Conservation (phyloP, 768 basidiomycete genomes). For the Pisolithus albus region DNA sequence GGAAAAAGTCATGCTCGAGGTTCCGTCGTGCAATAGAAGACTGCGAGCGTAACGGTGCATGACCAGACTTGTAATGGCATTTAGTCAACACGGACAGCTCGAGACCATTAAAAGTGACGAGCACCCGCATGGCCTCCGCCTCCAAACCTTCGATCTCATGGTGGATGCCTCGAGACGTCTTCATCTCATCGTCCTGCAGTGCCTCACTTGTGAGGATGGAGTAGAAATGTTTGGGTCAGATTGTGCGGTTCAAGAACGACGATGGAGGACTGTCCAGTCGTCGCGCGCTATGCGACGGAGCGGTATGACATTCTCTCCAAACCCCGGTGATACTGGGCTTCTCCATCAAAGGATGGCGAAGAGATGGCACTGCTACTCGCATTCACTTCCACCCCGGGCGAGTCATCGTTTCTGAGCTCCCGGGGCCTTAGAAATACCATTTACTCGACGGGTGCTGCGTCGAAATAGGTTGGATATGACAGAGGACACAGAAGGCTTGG, state of each 20-base stretch:
- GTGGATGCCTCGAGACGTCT: conserved; percentile 56
- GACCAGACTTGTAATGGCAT: conserved; percentile 18
- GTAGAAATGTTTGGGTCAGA: conserved; percentile 33
- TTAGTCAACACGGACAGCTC: conserved; percentile 61
- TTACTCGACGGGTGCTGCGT: conserved; percentile 32
- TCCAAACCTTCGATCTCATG: conserved; percentile 63
- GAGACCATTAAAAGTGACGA: conserved; percentile 76
- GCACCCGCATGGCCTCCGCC: conserved; percentile 59
- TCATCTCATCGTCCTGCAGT: conserved; percentile 48
- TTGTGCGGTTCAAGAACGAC: conserved; percentile 34
- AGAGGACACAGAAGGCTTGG: conserved; percentile 47
- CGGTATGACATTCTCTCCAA: conserved; percentile 27
- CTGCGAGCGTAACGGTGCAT: conserved; percentile 21
- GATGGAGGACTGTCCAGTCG: conserved; percentile 51
- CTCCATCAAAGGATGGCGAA: conserved; percentile 36
- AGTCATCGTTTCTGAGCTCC: conserved; percentile 27
- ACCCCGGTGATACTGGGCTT: conserved; percentile 11
- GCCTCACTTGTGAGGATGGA: conserved; percentile 26
- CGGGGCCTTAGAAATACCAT: conserved; percentile 37
- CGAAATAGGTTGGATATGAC: conserved; percentile 47
- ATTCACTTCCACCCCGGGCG: conserved; percentile 30
- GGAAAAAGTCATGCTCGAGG: conserved; percentile 23
- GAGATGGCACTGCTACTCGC: conserved; percentile 35
- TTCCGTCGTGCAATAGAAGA: conserved; percentile 22
- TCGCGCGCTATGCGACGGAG: conserved; percentile 39